phyloP scores from a whole-genome alignment of 768 basidiomycete species.

The Mycena maculata region DNA sequence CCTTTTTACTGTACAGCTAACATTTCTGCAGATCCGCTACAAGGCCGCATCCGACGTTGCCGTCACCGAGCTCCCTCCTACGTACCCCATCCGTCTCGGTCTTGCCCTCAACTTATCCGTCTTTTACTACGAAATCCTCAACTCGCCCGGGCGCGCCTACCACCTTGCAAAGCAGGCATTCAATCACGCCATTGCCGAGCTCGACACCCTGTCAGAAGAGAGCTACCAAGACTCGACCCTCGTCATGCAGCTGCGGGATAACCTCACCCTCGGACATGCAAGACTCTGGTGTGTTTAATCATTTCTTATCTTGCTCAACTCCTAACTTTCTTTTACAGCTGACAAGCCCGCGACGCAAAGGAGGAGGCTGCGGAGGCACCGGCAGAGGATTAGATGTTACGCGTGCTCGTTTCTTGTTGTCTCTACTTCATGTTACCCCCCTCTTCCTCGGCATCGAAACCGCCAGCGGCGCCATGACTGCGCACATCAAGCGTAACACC shows the following conservation, averaged over 20 bases:
- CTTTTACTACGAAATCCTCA: conserved; percentile 99
- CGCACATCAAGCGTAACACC: conserved; percentile 19
- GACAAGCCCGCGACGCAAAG: conserved; percentile 79
- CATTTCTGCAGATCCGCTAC: too few species aligned
- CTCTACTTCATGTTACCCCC: conserved; percentile 12
- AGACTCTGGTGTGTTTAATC: conserved; percentile 74
- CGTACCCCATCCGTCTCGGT: conserved; percentile 98
- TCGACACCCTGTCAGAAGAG: conserved; percentile 98
- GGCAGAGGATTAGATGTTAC: conserved; percentile 69
- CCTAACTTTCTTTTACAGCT: conserved; percentile 46
- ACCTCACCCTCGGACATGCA: conserved; percentile 99
- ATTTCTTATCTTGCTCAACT: conserved; percentile 1
- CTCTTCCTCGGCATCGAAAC: conserved; percentile 28
- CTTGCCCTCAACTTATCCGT: conserved; percentile 99
- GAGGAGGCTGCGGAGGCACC: conserved; percentile 73
- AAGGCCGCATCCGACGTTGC: conserved; percentile 22
- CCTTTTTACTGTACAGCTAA: too few species aligned
- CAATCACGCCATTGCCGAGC: conserved; percentile 98
- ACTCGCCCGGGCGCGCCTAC: conserved; percentile 98
- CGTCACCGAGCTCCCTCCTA: conserved; percentile 3
- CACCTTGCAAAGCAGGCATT: too few species aligned
- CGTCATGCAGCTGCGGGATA: conserved; percentile 97
- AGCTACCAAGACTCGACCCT: conserved; percentile 99
- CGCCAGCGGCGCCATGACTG: conserved; percentile 40
- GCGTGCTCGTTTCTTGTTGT: conserved; percentile 34